Evolutionary conservation across 345 rosid species (phyloP).

Genomic region (Rhodamnia argentea): DNA sequence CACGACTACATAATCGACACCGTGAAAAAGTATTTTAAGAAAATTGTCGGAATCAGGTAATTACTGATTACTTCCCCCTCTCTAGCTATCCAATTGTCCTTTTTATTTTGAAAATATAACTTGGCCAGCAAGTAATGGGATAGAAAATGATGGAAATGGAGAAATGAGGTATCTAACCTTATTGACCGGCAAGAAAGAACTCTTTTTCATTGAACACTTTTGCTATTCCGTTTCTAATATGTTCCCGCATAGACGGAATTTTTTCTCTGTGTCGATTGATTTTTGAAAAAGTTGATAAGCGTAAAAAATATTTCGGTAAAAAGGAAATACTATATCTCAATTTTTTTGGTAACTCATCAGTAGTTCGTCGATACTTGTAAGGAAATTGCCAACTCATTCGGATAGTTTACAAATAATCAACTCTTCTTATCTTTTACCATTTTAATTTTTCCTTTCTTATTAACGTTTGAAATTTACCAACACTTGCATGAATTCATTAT

Average conservation of each 20-base stretch:
- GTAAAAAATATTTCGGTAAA: not conserved
- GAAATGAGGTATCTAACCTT: not conserved
- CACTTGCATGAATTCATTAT: not conserved
- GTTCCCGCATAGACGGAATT: not conserved
- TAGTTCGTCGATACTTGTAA: no score
- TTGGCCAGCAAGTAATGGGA: no score
- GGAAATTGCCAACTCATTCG: not conserved
- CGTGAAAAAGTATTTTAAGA: slow-evolving; percentile 82
- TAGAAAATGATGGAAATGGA: no score
- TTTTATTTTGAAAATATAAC: no score
- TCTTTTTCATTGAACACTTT: not conserved
- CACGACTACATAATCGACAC: slow-evolving; percentile 68
- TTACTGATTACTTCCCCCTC: not conserved
- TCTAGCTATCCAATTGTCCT: no score
- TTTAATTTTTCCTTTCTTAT: not conserved
- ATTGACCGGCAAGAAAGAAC: not conserved
- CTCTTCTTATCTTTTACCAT: not conserved
- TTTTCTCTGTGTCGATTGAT: not conserved
- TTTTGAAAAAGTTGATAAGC: no score
- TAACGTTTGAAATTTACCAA: not conserved
- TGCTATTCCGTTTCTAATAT: not conserved
- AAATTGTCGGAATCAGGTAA: slow-evolving; percentile 89
- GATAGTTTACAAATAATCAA: not conserved
- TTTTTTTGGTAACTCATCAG: no score
- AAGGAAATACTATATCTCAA: not conserved